Evolutionary conservation across 202 grass and related monocot genomes (phyloP).

Genomic region (Zoysia matrella): DNA sequence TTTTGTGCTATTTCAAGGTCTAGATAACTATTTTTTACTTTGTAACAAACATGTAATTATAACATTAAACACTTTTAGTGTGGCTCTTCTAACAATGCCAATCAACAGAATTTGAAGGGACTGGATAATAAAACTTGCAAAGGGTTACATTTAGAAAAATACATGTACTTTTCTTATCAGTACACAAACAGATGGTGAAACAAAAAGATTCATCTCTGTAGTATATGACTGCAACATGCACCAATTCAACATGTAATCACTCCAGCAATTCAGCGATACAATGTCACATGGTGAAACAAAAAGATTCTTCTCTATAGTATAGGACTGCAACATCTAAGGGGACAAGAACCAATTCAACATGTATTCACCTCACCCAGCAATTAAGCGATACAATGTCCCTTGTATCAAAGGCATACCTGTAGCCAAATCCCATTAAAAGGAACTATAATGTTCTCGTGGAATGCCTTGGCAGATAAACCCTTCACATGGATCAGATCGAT

Average conservation of each 20-base stretch:
- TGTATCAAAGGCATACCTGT: constrained; percentile 33
- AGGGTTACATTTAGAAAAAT: constrained; percentile 24
- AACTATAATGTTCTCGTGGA: constrained; percentile 62
- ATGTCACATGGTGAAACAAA: too few species aligned
- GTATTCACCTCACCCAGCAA: too few species aligned
- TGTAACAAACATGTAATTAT: constrained; percentile 24
- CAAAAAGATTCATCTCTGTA: constrained; percentile 27
- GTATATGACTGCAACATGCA: constrained; percentile 41
- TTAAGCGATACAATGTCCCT: constrained; percentile 26
- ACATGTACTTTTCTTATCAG: constrained; percentile 49
- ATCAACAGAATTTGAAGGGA: constrained; percentile 10
- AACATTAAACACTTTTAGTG: neutral
- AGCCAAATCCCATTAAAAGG: neutral
- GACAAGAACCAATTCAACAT: too few species aligned
- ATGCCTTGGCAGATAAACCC: constrained; percentile 62
- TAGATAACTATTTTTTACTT: neutral
- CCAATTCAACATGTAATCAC: constrained; percentile 17
- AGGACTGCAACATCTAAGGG: too few species aligned
- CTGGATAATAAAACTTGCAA: constrained; percentile 29
- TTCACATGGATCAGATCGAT: constrained; percentile 80
- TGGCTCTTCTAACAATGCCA: constrained; percentile 4
- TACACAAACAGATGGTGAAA: constrained; percentile 39
- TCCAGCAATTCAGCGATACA: constrained; percentile 17
- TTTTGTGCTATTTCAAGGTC: too few species aligned
- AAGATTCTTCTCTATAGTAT: too few species aligned